phyloP scores from a whole-genome alignment of 2,329 filamentous ascomycete species.

The Cladosporium sp. region DNA sequence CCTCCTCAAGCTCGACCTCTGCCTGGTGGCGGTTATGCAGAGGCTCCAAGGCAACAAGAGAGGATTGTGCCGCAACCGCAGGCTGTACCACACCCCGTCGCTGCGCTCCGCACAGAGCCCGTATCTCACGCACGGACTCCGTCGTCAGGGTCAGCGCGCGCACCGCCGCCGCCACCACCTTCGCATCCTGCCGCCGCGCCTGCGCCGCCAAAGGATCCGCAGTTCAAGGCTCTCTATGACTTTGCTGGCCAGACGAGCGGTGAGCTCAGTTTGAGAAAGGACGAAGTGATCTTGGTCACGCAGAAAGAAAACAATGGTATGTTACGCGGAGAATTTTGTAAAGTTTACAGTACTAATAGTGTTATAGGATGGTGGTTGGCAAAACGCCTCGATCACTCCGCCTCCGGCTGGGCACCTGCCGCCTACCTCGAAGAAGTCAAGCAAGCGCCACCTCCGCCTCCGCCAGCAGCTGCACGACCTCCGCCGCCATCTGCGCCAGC shows the following conservation, averaged over 20 bases:
- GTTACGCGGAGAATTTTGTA: slow-evolving; percentile 35
- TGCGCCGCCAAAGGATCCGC: slow-evolving; percentile 65
- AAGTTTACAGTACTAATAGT: slow-evolving; percentile 26
- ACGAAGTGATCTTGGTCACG: slow-evolving; percentile 83
- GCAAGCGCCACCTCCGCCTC: slow-evolving; percentile 55
- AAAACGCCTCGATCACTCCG: slow-evolving; percentile 65
- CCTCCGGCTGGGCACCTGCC: slow-evolving; percentile 91
- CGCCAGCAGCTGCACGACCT: slow-evolving; percentile 46
- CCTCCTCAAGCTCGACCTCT: slow-evolving; percentile 48
- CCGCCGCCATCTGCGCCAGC: slow-evolving; percentile 64
- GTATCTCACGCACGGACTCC: slow-evolving; percentile 39
- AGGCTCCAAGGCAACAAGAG: slow-evolving; percentile 27
- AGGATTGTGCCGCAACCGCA: slow-evolving; percentile 32
- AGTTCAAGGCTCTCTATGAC: slow-evolving; percentile 88
- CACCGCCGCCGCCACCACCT: slow-evolving; percentile 51
- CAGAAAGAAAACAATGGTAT: slow-evolving; percentile 93
- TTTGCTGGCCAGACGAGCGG: slow-evolving; percentile 83
- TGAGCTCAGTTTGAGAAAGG: slow-evolving; percentile 76
- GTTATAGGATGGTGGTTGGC: slow-evolving; percentile 89
- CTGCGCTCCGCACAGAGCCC: slow-evolving; percentile 51
- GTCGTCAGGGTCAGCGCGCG: slow-evolving; percentile 48
- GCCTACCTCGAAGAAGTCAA: slow-evolving; percentile 88
- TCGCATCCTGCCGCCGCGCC: slow-evolving; percentile 60
- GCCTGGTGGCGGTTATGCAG: slow-evolving; percentile 28
- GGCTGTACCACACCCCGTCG: slow-evolving; percentile 50